A percentile compares a stretch with the other conserved stretches of the same genome.
Conservation (phyloP, 345 rosid genomes). For the Pistacia atlantica region DNA sequence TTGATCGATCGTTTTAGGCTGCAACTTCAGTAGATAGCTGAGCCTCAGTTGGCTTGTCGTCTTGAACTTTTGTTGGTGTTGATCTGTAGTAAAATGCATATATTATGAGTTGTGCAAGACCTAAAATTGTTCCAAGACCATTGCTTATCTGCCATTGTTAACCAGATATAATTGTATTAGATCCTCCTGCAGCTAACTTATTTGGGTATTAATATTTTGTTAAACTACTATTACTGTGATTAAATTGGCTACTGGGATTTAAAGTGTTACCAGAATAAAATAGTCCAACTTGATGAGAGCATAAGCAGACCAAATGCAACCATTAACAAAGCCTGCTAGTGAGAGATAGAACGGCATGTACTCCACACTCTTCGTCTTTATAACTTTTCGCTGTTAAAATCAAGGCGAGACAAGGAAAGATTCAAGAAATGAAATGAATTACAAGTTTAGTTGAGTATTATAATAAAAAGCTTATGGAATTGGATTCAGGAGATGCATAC, state of each 20-base stretch:
- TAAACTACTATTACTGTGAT: background rate
- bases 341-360: conserved; percentile 53
- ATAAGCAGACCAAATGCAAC: conserved; percentile 39
- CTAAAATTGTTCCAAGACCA: conserved; percentile 37
- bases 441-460: no score
- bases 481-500: conserved; percentile 1
- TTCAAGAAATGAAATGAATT: background rate
- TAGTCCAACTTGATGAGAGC: conserved; percentile 45
- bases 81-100: conserved; percentile 30
- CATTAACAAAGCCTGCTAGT: conserved; percentile 38
- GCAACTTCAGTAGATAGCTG: conserved; percentile 31
- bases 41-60: conserved; percentile 38
- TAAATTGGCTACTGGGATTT: background rate
- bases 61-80: conserved; percentile 13
- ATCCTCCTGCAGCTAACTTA: no score
- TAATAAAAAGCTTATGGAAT: no score
- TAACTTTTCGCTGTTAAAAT: conserved; percentile 39
- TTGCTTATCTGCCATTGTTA: conserved; percentile 39
- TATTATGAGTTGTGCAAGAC: conserved; percentile 30
- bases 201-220: no score
- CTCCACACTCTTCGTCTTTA: conserved; percentile 51
- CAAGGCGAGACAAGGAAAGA: background rate
- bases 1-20: background rate
- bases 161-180: background rate
- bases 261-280: conserved; percentile 37